Evolutionary conservation across 768 basidiomycete species (phyloP), one percentile per base, ranked within the genome.

Genomic region (Boletus tomentosulus): DNA sequence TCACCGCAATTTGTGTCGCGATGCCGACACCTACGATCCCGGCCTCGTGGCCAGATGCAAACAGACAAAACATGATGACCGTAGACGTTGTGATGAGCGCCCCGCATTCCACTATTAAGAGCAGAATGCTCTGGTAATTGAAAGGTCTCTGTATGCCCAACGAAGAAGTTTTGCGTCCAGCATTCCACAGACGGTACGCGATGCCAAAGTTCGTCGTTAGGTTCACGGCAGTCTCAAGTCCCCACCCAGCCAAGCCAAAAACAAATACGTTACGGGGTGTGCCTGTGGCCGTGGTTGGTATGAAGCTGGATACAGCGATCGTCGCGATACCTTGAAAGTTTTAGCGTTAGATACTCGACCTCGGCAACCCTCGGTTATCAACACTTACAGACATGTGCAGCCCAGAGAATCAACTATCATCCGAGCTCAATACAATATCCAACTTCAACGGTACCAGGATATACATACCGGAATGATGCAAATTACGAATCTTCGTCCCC

Each of bases 51-150:
- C 51, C 56, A 35, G 56, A 49, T 28, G 52, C 41, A 28, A 43
- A 64, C 2, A 64, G 44, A n/a, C 27, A 28, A 33, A 63, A 61
- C 62, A 63, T 55, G 41, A 63, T 31, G n/a, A 51, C 19, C 15
- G 63, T 58, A 31, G 58, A 58, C 10, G 45, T 49, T 5, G 63
- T 64, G 51, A 63, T 63, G 22, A 64, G 53, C 1, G 54, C 60
- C 5, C 63, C 63, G 6, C 57, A 62, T 39, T 64, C 62, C 19
- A 63, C 45, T 28, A 65, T 33, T 16, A 64, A 48, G 19, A 64
- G 46, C 7, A 53, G 50, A n/a, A n/a, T 55, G 33, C 52, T 34
- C 44, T 33, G 55, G 30, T 64, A 64, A 35, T 54, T 53, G 7
- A 51, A 10, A 3, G 30, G 51, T 38, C 49, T 50, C 19, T 54